Conservation (phyloP, 1,284 basidiomycete genomes). For the Pascua sp. region DNA sequence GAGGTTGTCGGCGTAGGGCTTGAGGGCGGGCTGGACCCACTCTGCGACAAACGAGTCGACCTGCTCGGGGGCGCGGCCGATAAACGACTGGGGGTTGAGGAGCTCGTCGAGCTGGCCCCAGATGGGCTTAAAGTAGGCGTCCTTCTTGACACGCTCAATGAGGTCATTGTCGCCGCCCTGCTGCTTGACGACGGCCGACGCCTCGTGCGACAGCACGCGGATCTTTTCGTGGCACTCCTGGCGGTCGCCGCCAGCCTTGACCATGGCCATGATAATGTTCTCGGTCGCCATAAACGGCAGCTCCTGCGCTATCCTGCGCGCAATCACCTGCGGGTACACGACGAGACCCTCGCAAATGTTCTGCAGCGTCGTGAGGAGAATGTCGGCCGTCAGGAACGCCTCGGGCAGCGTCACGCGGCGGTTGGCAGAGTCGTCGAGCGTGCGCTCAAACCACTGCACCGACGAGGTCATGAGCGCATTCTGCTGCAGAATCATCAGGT, state of each 20-base stretch:
- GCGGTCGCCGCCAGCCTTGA: conserved; percentile 88
- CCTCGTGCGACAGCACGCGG: conserved; percentile 92
- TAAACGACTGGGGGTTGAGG: conserved; percentile 78
- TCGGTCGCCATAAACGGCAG: conserved; percentile 99
- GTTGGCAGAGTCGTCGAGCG: conserved; percentile 94
- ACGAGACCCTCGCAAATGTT: conserved; percentile 97
- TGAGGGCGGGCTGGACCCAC: conserved; percentile 85
- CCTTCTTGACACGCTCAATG: conserved; percentile 74
- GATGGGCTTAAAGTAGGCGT: conserved; percentile 63
- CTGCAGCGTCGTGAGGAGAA: conserved; percentile 89
- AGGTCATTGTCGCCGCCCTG: conserved; percentile 94
- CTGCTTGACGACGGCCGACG: conserved; percentile 89
- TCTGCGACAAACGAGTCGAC: conserved; percentile 83
- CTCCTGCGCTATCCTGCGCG: conserved; percentile 84
- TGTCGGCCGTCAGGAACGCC: conserved; percentile 95
- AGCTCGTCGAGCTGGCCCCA: conserved; percentile 52
- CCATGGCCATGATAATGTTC: conserved; percentile 99
- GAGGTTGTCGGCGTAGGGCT: conserved; percentile 60
- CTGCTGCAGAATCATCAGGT: conserved; percentile 88
- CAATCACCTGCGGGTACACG: conserved; percentile 95
- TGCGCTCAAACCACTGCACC: conserved; percentile 96
- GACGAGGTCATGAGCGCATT: conserved; percentile 88
- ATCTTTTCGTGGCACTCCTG: conserved; percentile 98
- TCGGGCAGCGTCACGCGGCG: conserved; percentile 93
- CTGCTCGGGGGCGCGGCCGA: conserved; percentile 88